Evolutionary conservation across 306 rosid genomes (phyloP).

Genomic region (Rubus parviflorus): DNA sequence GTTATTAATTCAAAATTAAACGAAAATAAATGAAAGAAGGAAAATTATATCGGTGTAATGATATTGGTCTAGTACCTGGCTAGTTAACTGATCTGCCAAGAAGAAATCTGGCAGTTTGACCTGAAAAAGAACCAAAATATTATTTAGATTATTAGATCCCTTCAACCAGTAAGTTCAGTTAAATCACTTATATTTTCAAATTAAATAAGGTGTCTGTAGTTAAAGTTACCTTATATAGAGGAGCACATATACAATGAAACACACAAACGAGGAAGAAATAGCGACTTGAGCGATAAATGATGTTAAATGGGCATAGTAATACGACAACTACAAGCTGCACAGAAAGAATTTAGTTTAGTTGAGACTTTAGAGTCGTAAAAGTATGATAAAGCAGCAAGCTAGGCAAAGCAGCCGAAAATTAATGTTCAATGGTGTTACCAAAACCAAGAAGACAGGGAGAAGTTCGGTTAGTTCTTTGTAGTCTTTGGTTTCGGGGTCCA

Average conservation of each 20-base stretch:
- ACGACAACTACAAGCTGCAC: slow-evolving; percentile 41
- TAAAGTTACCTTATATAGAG: slow-evolving; percentile 55
- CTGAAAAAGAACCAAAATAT: slow-evolving; percentile 31
- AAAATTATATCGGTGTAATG: not conserved
- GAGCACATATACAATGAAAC: slow-evolving; percentile 55
- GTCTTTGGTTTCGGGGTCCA: slow-evolving; percentile 50
- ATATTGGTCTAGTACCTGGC: slow-evolving; percentile 46
- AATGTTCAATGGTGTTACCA: slow-evolving; percentile 42
- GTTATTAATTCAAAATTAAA: not conserved
- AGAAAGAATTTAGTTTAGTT: slow-evolving; percentile 9
- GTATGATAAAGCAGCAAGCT: slow-evolving; percentile 1
- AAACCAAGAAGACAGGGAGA: slow-evolving; percentile 52
- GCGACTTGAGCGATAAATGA: slow-evolving; percentile 60
- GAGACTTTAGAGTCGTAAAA: not conserved
- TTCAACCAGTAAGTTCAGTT: not conserved
- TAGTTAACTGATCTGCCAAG: slow-evolving; percentile 74
- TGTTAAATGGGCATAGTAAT: slow-evolving; percentile 61
- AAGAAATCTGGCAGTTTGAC: slow-evolving; percentile 72
- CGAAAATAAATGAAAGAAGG: not conserved
- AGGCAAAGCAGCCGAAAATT: not conserved
- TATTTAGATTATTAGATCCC: not conserved
- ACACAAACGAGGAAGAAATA: slow-evolving; percentile 51
- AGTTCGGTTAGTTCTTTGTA: slow-evolving; percentile 56
- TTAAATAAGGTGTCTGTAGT: not conserved
- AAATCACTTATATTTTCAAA: not conserved